Conservation (phyloP, 768 basidiomycete genomes). For the Pseudohyphozyma bogoriensis region DNA sequence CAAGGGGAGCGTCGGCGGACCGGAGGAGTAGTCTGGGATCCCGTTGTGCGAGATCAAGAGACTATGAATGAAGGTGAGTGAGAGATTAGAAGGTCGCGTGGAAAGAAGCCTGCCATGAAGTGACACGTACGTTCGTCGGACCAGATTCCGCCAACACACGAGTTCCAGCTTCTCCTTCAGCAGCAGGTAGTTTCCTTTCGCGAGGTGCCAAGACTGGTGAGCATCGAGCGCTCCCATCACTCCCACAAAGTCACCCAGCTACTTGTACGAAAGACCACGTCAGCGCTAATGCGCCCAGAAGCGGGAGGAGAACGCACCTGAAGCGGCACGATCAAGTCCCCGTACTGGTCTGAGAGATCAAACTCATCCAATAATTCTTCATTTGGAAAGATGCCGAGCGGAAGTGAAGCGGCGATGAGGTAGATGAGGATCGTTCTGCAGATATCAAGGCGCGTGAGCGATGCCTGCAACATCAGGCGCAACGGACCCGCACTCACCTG, state of each 20-base stretch:
- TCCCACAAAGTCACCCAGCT: conserved; percentile 26
- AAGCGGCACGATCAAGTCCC: conserved; percentile 9
- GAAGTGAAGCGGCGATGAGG: conserved; percentile 24
- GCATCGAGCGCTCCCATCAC: conserved; percentile 8
- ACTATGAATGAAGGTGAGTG: not conserved
- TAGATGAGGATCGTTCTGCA: conserved; percentile 32
- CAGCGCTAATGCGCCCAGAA: not conserved
- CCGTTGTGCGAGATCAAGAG: conserved; percentile 11
- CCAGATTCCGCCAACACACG: conserved; percentile 33
- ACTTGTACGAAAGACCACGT: not conserved
- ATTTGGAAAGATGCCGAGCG: conserved; percentile 28
- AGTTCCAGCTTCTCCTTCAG: conserved; percentile 32
- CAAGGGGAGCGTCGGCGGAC: conserved; percentile 27
- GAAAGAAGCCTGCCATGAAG: not conserved
- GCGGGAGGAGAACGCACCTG: conserved; percentile 7
- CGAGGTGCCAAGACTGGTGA: conserved; percentile 18
- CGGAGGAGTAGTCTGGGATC: conserved; percentile 7
- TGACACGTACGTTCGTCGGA: conserved; percentile 36
- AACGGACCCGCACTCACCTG: conserved; percentile 10
- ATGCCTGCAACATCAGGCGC: too few relatives aligned
- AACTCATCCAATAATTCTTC: conserved; percentile 17
- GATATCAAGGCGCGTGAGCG: too few relatives aligned
- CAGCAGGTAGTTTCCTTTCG: conserved; percentile 28
- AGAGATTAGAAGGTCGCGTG: not conserved
- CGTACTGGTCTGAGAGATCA: conserved; percentile 18